Base-by-base conservation (phyloP, 768 basidiomycete species). In the Pleurotus eryngii region DNA sequence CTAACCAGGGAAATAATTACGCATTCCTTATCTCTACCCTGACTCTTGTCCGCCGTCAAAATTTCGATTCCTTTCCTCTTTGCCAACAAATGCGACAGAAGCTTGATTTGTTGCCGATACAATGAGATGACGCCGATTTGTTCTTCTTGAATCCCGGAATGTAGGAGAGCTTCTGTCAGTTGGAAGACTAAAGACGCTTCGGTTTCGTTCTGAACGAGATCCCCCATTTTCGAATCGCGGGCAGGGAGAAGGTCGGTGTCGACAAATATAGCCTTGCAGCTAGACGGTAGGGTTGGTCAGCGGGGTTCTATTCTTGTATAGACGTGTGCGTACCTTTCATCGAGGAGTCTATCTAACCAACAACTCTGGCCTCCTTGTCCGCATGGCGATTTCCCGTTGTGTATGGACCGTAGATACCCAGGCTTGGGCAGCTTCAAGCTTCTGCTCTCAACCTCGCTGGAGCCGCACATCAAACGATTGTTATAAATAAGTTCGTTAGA, bases 31-130 rank as follows among this genome's bases (percentile, higher is more conserved):
- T 99, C 96, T 48, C 96, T 74, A 0, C 96, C 95, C 72, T 97
- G 95, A 70, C 90, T 92, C 57, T 86, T 87, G 72, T 98, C 96
- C 4, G 93, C 95, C 0, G 95, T 98, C 58, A 96, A 72, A 47
- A 95, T 83, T 70, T 98, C 95, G 12, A 96, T 76, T 1, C 76
- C 81, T 39, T 79, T 76, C 57, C 75, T 76, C 43, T 70, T 72
- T 35, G 76, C 72, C 38, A 98, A 68, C 45, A 89, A 70, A 60
- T 89, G 79, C 0, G 85, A 79, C 26, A 99, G 72, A 1, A 95
- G 78, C 73, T 98, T 98, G 74, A 95, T 88, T 67, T 99, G 97
- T 62, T 98, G 97, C 1, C 95, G 84, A 69, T 99, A 99, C 39
- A 95, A 75, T 3, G 95, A 91, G 64, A 99, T 89, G 61, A 97